phyloP scores from a whole-genome alignment of 495 filamentous ascomycete species.

The Hypoxylon fuscum region DNA sequence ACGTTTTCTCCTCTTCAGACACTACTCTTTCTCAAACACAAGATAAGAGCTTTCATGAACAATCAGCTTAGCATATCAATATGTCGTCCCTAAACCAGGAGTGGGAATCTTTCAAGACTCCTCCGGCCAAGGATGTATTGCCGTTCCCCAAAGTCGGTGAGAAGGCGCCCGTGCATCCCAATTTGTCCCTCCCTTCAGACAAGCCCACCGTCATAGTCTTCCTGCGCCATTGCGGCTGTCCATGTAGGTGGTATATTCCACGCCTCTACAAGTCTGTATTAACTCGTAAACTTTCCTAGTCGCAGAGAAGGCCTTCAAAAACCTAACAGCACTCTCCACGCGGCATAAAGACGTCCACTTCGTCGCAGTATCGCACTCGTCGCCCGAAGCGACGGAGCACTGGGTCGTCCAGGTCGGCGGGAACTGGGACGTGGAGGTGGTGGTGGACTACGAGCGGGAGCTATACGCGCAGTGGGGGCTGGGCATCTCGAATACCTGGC shows the following conservation, averaged over 20 bases:
- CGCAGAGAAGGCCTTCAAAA: slow-evolving; percentile 67
- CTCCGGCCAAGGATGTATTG: slow-evolving; percentile 42
- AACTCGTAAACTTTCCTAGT: slow-evolving; percentile 37
- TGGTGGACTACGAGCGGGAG: slow-evolving; percentile 62
- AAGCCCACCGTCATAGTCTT: slow-evolving; percentile 65
- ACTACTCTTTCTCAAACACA: slow-evolving; percentile 2
- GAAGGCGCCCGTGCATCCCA: slow-evolving; percentile 56
- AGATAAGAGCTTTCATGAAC: background rate
- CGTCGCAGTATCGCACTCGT: slow-evolving; percentile 67
- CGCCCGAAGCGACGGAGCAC: slow-evolving; percentile 57
- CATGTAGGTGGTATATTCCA: slow-evolving; percentile 61
- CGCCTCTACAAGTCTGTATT: too few relatives aligned
- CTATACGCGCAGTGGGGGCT: slow-evolving; percentile 66
- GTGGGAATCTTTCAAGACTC: slow-evolving; percentile 46
- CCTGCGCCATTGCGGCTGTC: slow-evolving; percentile 69
- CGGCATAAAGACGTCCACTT: slow-evolving; percentile 60
- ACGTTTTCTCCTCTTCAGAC: background rate
- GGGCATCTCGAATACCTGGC: slow-evolving; percentile 60
- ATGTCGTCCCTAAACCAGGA: slow-evolving; percentile 38
- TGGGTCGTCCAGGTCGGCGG: slow-evolving; percentile 65
- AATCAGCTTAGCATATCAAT: background rate
- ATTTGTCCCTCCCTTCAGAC: slow-evolving; percentile 54
- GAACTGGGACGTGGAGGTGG: slow-evolving; percentile 59
- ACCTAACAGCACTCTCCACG: slow-evolving; percentile 54
- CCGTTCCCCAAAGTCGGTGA: slow-evolving; percentile 54